These are phyloP conservation scores for Jaminaea rosea DNA, from an alignment of 1,284 basidiomycete species.

Conservation along the genomic window DNA sequence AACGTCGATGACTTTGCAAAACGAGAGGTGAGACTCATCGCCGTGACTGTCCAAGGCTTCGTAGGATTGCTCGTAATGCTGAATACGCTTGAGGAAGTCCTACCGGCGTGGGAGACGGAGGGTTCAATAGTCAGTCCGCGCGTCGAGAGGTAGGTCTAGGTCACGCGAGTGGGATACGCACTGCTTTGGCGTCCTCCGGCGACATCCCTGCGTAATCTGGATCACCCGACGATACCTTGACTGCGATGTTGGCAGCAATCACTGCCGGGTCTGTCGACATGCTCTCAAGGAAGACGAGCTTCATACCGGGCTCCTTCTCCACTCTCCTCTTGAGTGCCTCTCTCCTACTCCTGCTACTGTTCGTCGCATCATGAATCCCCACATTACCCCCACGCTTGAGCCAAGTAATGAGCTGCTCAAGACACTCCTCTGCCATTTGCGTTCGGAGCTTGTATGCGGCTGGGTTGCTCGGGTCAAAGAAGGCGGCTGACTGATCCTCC, in stretches of 20 bases:
- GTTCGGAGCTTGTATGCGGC: slow-evolving; percentile 72
- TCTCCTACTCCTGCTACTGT: slow-evolving; percentile 72
- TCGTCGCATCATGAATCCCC: slow-evolving; percentile 95
- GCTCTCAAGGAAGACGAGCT: slow-evolving; percentile 79
- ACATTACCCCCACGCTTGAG: slow-evolving; percentile 86
- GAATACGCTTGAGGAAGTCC: slow-evolving; percentile 89
- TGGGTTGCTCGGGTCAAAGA: slow-evolving; percentile 80
- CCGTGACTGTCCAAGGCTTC: slow-evolving; percentile 62
- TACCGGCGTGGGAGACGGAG: no score
- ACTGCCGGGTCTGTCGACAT: slow-evolving; percentile 69
- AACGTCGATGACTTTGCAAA: slow-evolving; percentile 48
- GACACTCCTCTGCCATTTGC: slow-evolving; percentile 75
- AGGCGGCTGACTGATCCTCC: slow-evolving; percentile 82
- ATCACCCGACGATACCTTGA: slow-evolving; percentile 92
- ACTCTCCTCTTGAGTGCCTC: slow-evolving; percentile 68
- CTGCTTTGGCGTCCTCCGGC: slow-evolving; percentile 66
- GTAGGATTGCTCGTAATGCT: slow-evolving; percentile 89
- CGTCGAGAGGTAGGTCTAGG: no score
- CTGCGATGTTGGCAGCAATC: slow-evolving; percentile 86
- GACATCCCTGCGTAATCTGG: slow-evolving; percentile 91
- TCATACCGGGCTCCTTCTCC: slow-evolving; percentile 78
- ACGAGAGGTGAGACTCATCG: slow-evolving; percentile 60
- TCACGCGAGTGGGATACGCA: no score
- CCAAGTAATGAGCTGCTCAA: slow-evolving; percentile 92
- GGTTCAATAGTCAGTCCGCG: no score